Evolutionary conservation across 2,329 filamentous ascomycete genomes (phyloP).

Genomic region (Purpureocillium takamizusanense): DNA sequence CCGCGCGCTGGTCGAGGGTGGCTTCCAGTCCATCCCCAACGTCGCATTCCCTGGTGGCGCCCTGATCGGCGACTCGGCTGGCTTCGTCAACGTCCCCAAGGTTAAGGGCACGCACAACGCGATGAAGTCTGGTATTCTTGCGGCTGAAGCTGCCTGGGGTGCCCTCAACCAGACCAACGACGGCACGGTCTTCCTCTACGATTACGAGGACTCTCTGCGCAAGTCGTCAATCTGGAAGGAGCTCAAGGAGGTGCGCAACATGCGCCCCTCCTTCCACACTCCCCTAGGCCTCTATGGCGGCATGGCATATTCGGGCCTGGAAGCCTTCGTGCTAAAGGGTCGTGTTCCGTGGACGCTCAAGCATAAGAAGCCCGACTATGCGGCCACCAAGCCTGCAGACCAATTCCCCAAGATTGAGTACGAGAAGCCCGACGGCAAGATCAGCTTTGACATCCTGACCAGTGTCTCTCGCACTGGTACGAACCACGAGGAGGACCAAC

Average conservation of each 20-base stretch:
- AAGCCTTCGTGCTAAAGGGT: constrained; percentile 81
- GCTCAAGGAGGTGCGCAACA: constrained; percentile 90
- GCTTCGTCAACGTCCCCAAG: constrained; percentile 95
- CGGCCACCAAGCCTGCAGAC: constrained; percentile 70
- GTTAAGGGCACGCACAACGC: constrained; percentile 97
- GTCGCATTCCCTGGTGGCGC: constrained; percentile 93
- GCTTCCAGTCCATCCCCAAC: constrained; percentile 96
- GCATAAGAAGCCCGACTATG: constrained; percentile 71
- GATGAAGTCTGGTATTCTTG: constrained; percentile 95
- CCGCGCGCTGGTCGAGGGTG: constrained; percentile 83
- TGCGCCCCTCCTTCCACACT: constrained; percentile 88
- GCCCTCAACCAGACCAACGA: constrained; percentile 53
- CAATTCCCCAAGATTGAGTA: constrained; percentile 86
- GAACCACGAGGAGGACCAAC: constrained; percentile 98
- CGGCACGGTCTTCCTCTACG: constrained; percentile 80
- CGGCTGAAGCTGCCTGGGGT: constrained; percentile 79
- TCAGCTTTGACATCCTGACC: constrained; percentile 93
- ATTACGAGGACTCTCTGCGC: constrained; percentile 85
- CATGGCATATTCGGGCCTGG: constrained; percentile 84
- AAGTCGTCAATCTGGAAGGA: constrained; percentile 89
- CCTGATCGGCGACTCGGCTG: constrained; percentile 90
- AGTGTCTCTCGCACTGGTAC: constrained; percentile 92
- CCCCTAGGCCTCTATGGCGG: constrained; percentile 85
- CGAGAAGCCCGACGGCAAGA: constrained; percentile 88
- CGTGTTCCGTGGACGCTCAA: constrained; percentile 85